A percentile compares a stretch with the other conserved stretches of the same genome.
Evolutionary conservation across 2,329 filamentous ascomycete genomes (phyloP).

Genomic region (Botrytis deweyae): DNA sequence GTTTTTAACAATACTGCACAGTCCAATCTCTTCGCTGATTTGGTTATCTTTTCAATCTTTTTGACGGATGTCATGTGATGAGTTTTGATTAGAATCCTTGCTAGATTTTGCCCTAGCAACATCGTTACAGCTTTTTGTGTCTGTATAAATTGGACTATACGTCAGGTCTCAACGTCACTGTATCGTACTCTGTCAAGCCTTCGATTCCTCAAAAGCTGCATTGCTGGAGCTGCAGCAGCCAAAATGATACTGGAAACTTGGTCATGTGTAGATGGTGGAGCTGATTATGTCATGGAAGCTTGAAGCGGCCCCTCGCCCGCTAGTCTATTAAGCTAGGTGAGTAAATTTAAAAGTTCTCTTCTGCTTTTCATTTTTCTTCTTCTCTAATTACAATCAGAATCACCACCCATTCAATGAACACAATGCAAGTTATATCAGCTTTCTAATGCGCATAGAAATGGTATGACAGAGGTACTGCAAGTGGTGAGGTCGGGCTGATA

Average conservation of each 20-base stretch:
- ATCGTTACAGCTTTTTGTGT: not conserved
- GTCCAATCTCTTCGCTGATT: slow-evolving; percentile 60
- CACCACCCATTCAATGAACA: not conserved
- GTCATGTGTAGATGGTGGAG: not conserved
- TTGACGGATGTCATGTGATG: slow-evolving; percentile 82
- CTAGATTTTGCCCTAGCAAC: not conserved
- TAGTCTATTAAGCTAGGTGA: not conserved
- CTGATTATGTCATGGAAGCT: slow-evolving; percentile 6
- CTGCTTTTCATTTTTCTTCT: too few species aligned
- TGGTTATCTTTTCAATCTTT: slow-evolving; percentile 63
- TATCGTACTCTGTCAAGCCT: not conserved
- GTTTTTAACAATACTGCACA: slow-evolving; percentile 64
- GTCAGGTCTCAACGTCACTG: not conserved
- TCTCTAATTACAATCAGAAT: not conserved
- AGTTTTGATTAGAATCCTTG: slow-evolving; percentile 65
- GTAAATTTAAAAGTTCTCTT: not conserved
- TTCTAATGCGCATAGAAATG: not conserved
- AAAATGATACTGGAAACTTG: too few species aligned
- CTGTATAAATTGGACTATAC: not conserved
- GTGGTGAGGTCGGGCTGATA: not conserved
- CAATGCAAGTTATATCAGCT: too few species aligned
- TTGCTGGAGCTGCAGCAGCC: too few species aligned
- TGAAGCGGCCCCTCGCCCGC: not conserved
- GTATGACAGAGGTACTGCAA: not conserved
- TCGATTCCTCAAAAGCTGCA: not conserved